A percentile compares a stretch with the other conserved stretches of the same genome.
Conservation (phyloP, 2,329 filamentous ascomycete species). For the Paracamarosporium sp. region DNA sequence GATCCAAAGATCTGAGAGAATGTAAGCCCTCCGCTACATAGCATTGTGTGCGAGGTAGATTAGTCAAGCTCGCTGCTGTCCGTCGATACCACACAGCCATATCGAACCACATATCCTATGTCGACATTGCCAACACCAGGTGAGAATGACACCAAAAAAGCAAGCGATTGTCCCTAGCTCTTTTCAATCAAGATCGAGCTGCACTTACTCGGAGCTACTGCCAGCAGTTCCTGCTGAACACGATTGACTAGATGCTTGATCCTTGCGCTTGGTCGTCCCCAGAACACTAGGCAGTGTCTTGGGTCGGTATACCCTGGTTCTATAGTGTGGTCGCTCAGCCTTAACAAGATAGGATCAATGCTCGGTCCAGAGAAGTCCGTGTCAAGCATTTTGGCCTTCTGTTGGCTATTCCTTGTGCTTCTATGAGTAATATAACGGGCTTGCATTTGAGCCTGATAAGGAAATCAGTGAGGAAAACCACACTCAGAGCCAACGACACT, state of each 20-base stretch:
- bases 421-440: slow-evolving; percentile 77
- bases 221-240: slow-evolving; percentile 71
- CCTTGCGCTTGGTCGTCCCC: slow-evolving; percentile 80
- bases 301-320: slow-evolving; percentile 76
- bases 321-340: slow-evolving; percentile 68
- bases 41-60: not conserved
- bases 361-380: slow-evolving; percentile 72
- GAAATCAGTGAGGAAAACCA: not conserved
- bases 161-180: not conserved
- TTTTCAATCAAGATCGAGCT: not conserved
- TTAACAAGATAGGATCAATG: slow-evolving; percentile 77
- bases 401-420: slow-evolving; percentile 75
- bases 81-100: too few relatives aligned
- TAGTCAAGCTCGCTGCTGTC: too few relatives aligned
- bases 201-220: slow-evolving; percentile 72
- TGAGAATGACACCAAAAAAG: not conserved
- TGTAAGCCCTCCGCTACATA: not conserved
- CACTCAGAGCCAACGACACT: slow-evolving; percentile 37
- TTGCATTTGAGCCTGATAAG: slow-evolving; percentile 69
- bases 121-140: not conserved
- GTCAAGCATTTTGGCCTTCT: slow-evolving; percentile 75
- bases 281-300: slow-evolving; percentile 84
- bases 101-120: not conserved
- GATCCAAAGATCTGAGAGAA: slow-evolving; percentile 78
- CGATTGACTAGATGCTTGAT: slow-evolving; percentile 71